Conservation (phyloP, 2,329 filamentous ascomycete genomes). For the Claviceps cyperi region DNA sequence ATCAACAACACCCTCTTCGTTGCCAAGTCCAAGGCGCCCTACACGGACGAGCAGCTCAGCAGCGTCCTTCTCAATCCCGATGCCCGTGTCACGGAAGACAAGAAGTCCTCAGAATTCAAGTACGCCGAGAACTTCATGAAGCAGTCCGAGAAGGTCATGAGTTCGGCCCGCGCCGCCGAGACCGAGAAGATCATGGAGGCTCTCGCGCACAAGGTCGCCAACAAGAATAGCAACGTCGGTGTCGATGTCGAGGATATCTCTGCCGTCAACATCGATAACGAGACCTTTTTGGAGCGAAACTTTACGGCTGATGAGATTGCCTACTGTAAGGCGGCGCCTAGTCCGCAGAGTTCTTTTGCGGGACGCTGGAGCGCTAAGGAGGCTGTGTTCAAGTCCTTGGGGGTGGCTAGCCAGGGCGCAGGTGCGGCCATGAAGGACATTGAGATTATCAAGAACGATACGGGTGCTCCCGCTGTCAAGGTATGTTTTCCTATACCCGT, state of each 20-base stretch:
- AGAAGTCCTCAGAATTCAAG: conserved; percentile 67
- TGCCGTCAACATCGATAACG: conserved; percentile 82
- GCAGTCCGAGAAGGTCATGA: conserved; percentile 39
- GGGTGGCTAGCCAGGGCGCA: conserved; percentile 72
- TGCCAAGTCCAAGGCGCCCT: conserved; percentile 83
- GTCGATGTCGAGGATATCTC: conserved; percentile 86
- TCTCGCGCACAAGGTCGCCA: conserved; percentile 47
- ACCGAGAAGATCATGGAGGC: conserved; percentile 66
- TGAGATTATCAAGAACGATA: conserved; percentile 71
- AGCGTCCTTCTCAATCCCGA: conserved; percentile 88
- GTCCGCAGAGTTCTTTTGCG: conserved; percentile 79
- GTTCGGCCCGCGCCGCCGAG: conserved; percentile 38
- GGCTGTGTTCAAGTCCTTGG: conserved; percentile 94
- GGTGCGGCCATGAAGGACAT: conserved; percentile 89
- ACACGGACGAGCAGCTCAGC: conserved; percentile 74
- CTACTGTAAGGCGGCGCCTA: conserved; percentile 71
- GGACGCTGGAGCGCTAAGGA: conserved; percentile 97
- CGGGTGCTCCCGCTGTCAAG: conserved; percentile 68
- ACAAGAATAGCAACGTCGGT: conserved; percentile 61
- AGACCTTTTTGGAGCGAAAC: conserved; percentile 88
- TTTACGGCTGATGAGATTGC: conserved; percentile 74
- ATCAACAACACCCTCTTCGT: conserved; percentile 98
- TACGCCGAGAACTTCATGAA: conserved; percentile 60
- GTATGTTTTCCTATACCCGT: too few relatives aligned
- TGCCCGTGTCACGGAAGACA: conserved; percentile 70